Conservation (phyloP, 768 basidiomycete genomes). For the Galerina marginata region DNA sequence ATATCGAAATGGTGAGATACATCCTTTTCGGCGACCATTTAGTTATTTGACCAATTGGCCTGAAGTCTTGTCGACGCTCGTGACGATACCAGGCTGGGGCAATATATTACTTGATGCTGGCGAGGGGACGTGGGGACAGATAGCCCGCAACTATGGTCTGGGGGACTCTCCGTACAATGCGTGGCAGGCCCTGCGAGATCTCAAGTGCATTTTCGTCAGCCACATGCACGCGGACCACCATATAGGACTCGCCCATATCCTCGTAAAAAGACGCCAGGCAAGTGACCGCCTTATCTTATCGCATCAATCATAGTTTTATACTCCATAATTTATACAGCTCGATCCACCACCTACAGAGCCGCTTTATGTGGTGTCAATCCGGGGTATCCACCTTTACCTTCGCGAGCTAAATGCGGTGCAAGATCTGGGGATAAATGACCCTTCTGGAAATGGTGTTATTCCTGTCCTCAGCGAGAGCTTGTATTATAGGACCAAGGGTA, state of each 20-base stretch:
- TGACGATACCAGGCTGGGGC: constrained; percentile 75
- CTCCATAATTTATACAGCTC: constrained; percentile 50
- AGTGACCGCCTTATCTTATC: constrained; percentile 1
- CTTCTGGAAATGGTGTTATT: constrained; percentile 56
- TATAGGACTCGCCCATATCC: constrained; percentile 75
- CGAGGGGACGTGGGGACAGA: constrained; percentile 93
- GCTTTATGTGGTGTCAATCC: constrained; percentile 71
- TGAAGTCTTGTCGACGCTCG: constrained; percentile 75
- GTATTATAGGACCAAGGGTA: constrained; percentile 46
- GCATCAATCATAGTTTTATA: neutral
- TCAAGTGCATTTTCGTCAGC: constrained; percentile 84
- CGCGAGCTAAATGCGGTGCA: constrained; percentile 75
- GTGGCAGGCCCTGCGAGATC: constrained; percentile 65
- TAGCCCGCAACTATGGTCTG: constrained; percentile 76
- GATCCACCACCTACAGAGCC: constrained; percentile 63
- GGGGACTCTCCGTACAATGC: constrained; percentile 44
- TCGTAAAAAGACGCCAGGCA: constrained; percentile 74
- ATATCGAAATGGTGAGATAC: constrained; percentile 79
- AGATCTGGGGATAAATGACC: constrained; percentile 64
- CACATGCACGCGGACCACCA: constrained; percentile 96
- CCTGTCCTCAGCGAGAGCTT: constrained; percentile 60
- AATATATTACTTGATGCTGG: constrained; percentile 87
- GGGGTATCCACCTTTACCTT: constrained; percentile 66
- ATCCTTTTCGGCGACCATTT: neutral
- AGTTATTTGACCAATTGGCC: neutral